phyloP scores from a whole-genome alignment of 768 basidiomycete genomes.

The Tulasnella sp. region DNA sequence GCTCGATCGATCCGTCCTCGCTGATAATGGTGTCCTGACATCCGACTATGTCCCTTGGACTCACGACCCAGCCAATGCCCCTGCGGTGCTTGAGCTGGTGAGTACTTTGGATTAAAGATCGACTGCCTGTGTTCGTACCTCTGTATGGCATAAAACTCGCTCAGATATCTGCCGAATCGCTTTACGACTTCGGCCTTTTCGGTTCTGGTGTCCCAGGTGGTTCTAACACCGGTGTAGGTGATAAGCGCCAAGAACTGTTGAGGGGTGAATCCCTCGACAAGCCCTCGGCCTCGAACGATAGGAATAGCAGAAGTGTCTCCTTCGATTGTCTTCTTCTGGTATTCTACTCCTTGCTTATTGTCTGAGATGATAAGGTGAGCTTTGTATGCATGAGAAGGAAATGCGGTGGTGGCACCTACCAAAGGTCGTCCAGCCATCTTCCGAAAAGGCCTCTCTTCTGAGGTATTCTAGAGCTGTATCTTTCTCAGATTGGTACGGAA shows the following conservation, averaged over 20 bases:
- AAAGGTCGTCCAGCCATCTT: slow-evolving; percentile 28
- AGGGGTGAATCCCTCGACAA: slow-evolving; percentile 26
- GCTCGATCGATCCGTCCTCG: slow-evolving; percentile 27
- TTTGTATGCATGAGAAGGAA: neutral
- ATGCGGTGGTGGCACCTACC: slow-evolving; percentile 5
- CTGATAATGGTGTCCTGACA: slow-evolving; percentile 18
- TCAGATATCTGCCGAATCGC: neutral
- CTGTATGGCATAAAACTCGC: slow-evolving; percentile 28
- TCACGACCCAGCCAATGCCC: slow-evolving; percentile 27
- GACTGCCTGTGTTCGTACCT: neutral
- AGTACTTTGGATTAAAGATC: neutral
- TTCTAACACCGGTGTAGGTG: slow-evolving; percentile 20
- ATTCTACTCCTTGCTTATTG: slow-evolving; percentile 26
- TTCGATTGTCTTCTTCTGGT: slow-evolving; percentile 29
- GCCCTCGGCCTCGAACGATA: slow-evolving; percentile 28
- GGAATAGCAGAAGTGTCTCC: slow-evolving; percentile 28
- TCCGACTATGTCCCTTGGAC: slow-evolving; percentile 28
- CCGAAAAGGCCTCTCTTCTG: slow-evolving; percentile 28
- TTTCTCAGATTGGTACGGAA: slow-evolving; percentile 21
- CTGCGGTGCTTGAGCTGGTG: neutral
- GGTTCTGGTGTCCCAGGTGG: slow-evolving; percentile 12
- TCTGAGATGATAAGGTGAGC: slow-evolving; percentile 6
- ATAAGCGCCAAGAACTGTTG: slow-evolving; percentile 27
- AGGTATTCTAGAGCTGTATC: slow-evolving; percentile 27
- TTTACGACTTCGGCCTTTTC: slow-evolving; percentile 10